Base-by-base conservation (phyloP, 2,329 filamentous ascomycete species). In the Fusarium siculi region DNA sequence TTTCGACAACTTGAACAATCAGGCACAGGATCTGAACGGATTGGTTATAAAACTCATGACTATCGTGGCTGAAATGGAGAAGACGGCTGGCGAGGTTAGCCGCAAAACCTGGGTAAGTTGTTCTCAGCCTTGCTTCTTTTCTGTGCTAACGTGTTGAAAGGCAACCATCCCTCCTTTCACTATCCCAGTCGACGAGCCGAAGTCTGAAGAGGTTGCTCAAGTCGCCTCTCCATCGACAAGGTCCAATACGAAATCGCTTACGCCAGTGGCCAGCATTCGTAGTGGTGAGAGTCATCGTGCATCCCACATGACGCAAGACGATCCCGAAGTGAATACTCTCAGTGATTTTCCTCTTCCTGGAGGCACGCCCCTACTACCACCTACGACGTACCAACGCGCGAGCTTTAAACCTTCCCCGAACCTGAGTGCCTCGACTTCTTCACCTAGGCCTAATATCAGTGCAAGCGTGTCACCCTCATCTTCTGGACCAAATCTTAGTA, bases 11-110 rank as follows among this genome's bases (percentile, higher is more conserved):
- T 86, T 98, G 66, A 91, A 94, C 79, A 88, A 88, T 28, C 94
- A 92, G 78, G 91, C 92, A 19, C 89, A 92, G 69, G 87, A 89
- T 49, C 85, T 98, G 32, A 92, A 92, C 37, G 87, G 90, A 11
- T 85, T 92, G 36, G 87, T 97, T 44, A 88, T 90, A 43, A 90
- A 93, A 80, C 88, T 98, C 25, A 91, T 90, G 72, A 91, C 89
- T 58, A 93, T 96, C 74, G 91, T 97, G 60, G 89, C 91, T 21
- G 94, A 97, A 80, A 97, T 98, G 87, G 92, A 97, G 80, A 91
- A 91, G 80, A 91, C 93, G 78, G 95, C 95, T 49, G 94, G 93
- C 23, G 90, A 94, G 79, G 93, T 96, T 46, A 97, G 93, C 84
- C 90, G 94, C 59, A 91, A 91, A 79, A 93, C 90, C 79, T 90